A percentile compares a stretch with the other conserved stretches of the same genome.
Conservation (phyloP, 2,329 filamentous ascomycete species). For the Colletotrichum sansevieriae region DNA sequence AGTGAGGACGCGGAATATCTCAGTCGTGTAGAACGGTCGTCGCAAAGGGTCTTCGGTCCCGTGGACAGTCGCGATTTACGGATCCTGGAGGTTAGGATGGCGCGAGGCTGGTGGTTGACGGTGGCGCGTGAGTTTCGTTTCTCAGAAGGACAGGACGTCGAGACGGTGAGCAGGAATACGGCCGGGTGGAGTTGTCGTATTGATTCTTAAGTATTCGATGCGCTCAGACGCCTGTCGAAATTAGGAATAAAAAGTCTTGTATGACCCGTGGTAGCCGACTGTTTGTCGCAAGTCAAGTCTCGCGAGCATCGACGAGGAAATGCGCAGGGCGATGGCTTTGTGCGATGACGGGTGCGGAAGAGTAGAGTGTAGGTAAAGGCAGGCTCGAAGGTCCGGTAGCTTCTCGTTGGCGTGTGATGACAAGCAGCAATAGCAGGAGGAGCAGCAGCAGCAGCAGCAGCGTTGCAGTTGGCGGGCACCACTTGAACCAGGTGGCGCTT, state of each 20-base stretch:
- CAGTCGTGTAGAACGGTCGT: conserved; percentile 1
- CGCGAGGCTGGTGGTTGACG: conserved; percentile 35
- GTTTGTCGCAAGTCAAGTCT: conserved; percentile 42
- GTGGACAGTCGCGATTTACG: neutral
- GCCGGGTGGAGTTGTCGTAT: conserved; percentile 48
- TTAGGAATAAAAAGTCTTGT: conserved; percentile 58
- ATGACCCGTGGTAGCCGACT: conserved; percentile 52
- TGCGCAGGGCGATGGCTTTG: conserved; percentile 31
- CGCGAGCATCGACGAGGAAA: conserved; percentile 33
- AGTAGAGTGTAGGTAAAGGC: conserved; percentile 9
- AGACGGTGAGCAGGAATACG: conserved; percentile 45
- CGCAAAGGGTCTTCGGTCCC: conserved; percentile 4
- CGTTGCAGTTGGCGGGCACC: conserved; percentile 26
- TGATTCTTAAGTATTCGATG: conserved; percentile 55
- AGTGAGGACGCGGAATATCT: conserved; percentile 3
- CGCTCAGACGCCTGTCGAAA: conserved; percentile 51
- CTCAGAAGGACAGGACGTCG: conserved; percentile 35
- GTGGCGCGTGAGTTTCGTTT: conserved; percentile 24
- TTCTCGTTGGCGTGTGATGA: conserved; percentile 36
- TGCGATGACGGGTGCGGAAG: conserved; percentile 39
- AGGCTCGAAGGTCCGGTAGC: conserved; percentile 32
- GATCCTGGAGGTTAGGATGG: conserved; percentile 28
- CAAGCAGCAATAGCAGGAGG: conserved; percentile 5
- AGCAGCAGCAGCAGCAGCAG: conserved; percentile 21
- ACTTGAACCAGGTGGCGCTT: conserved; percentile 45